Evolutionary conservation across 257 asterid genomes (phyloP).

Genomic region (Paulownia fortunei): DNA sequence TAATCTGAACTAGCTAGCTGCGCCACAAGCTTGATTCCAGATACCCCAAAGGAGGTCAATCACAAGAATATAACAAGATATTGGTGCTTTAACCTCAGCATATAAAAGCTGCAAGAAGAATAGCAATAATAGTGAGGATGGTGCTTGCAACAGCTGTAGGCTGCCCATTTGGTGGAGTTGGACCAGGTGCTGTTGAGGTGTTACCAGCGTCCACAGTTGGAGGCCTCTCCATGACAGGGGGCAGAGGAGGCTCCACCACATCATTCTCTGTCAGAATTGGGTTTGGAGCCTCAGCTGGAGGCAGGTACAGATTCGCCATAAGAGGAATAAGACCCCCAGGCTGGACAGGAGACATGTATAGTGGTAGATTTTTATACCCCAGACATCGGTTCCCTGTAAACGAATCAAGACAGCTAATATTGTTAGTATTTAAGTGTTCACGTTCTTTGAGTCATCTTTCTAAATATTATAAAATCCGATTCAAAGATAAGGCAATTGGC

Average conservation of each 20-base stretch:
- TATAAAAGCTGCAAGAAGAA: conserved; percentile 45
- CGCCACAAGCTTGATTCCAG: too few species aligned
- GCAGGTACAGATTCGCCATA: conserved; percentile 32
- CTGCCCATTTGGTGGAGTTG: conserved; percentile 57
- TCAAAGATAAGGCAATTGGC: too few species aligned
- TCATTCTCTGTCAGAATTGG: conserved; percentile 52
- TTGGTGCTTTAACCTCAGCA: conserved; percentile 30
- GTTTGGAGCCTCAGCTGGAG: conserved; percentile 70
- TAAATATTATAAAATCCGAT: too few species aligned
- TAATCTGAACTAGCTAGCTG: neutral
- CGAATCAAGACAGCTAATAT: conserved; percentile 2
- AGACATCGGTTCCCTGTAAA: conserved; percentile 73
- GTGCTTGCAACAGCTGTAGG: conserved; percentile 44
- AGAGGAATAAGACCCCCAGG: conserved; percentile 57
- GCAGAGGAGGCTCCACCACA: conserved; percentile 68
- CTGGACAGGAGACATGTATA: conserved; percentile 55
- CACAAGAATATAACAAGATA: neutral
- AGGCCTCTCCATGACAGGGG: conserved; percentile 47
- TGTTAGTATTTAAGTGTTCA: conserved; percentile 4
- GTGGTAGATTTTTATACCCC: conserved; percentile 43
- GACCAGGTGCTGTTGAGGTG: conserved; percentile 42
- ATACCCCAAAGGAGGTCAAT: neutral
- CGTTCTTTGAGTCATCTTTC: too few species aligned
- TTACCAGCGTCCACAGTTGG: conserved; percentile 26
- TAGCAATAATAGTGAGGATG: conserved; percentile 39